Percentiles rank a stretch among this genome's conserved stretches.
Conservation (phyloP, 805 yeast genomes). For the Spathaspora arborariae region DNA sequence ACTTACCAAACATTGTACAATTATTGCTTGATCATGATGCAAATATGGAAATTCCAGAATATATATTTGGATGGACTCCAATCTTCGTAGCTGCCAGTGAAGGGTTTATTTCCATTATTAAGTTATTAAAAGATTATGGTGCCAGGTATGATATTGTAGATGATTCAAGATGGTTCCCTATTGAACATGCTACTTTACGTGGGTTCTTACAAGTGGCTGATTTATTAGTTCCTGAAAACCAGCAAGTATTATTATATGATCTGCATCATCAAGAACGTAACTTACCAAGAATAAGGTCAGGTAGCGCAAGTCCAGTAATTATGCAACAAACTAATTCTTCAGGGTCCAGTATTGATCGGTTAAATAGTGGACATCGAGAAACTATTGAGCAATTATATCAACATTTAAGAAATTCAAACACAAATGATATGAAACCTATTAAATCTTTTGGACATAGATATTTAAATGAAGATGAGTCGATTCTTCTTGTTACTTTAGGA, state of each 20-base stretch:
- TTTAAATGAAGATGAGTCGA: slow-evolving; percentile 57
- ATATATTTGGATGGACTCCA: slow-evolving; percentile 91
- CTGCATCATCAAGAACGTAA: slow-evolving; percentile 35
- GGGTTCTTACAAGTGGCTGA: slow-evolving; percentile 77
- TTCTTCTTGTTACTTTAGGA: slow-evolving; percentile 81
- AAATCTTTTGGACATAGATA: slow-evolving; percentile 85
- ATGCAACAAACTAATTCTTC: slow-evolving; percentile 10
- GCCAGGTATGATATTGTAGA: slow-evolving; percentile 60
- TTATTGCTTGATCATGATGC: slow-evolving; percentile 59
- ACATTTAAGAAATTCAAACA: slow-evolving; percentile 26
- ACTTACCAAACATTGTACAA: slow-evolving; percentile 49
- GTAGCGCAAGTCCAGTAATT: slow-evolving; percentile 6
- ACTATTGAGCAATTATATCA: slow-evolving; percentile 37
- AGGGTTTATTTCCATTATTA: slow-evolving; percentile 60
- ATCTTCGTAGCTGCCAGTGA: slow-evolving; percentile 86
- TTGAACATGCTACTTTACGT: slow-evolving; percentile 90
- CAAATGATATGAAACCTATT: slow-evolving; percentile 43
- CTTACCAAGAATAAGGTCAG: slow-evolving; percentile 17
- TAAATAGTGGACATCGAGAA: slow-evolving; percentile 23
- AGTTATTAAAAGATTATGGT: slow-evolving; percentile 48
- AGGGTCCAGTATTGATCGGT: slow-evolving; percentile 33
- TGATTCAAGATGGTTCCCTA: slow-evolving; percentile 94
- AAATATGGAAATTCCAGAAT: slow-evolving; percentile 70
- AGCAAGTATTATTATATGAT: slow-evolving; percentile 30
- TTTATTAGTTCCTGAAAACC: slow-evolving; percentile 49